Evolutionary conservation across 1,284 basidiomycete genomes (phyloP).

Genomic region (Ustilago sp.): DNA sequence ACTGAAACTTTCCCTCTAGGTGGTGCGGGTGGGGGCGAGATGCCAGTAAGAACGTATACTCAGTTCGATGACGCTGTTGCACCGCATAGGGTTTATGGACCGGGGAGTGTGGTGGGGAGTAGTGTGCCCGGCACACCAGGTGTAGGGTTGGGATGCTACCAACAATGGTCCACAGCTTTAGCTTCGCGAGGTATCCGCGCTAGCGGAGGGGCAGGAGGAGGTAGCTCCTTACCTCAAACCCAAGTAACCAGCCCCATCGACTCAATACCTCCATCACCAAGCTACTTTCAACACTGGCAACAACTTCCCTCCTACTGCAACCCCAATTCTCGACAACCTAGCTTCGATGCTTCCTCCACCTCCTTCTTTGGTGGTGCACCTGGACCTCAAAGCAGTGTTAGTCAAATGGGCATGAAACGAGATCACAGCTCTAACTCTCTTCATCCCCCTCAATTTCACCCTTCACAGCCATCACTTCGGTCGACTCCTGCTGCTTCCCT

Average conservation of each 20-base stretch:
- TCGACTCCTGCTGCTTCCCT: constrained; percentile 29
- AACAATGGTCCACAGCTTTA: constrained; percentile 48
- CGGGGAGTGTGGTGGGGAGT: constrained; percentile 40
- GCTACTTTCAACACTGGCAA: constrained; percentile 54
- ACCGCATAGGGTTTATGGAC: constrained; percentile 47
- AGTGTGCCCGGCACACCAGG: constrained; percentile 25
- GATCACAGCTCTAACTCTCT: constrained; percentile 22
- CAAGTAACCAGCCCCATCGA: constrained; percentile 39
- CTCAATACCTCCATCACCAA: constrained; percentile 39
- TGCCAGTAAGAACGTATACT: constrained; percentile 47
- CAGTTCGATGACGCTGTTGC: constrained; percentile 44
- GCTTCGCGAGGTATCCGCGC: constrained; percentile 44
- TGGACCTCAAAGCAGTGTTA: constrained; percentile 46
- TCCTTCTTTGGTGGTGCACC: constrained; percentile 32
- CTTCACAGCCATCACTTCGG: constrained; percentile 28
- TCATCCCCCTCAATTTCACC: constrained; percentile 20
- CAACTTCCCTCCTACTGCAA: constrained; percentile 24
- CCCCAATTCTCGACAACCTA: constrained; percentile 29
- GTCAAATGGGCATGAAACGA: constrained; percentile 39
- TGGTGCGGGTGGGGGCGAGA: not conserved
- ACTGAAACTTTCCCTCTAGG: constrained; percentile 11
- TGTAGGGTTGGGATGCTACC: constrained; percentile 17
- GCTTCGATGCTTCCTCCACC: constrained; percentile 38
- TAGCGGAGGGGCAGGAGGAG: constrained; percentile 8
- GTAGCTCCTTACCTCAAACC: constrained; percentile 19